These are phyloP conservation scores for Decorospora gaudefroyi DNA, from an alignment of 2,329 filamentous ascomycete genomes.

Conservation along the genomic window DNA sequence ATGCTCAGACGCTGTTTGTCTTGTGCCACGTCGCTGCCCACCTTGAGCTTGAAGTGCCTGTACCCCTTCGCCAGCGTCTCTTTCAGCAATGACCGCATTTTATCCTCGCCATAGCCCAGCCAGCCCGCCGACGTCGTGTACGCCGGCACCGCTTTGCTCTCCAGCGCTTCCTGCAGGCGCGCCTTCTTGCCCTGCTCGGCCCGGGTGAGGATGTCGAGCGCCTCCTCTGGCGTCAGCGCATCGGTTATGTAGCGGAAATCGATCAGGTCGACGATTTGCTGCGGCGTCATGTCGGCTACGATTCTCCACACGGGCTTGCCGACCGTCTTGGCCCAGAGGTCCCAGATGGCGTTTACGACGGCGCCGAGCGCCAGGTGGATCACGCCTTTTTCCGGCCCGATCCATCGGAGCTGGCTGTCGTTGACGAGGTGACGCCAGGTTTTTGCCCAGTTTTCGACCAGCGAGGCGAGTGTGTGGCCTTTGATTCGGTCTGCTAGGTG, in stretches of 20 bases:
- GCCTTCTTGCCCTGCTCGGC: constrained; percentile 69
- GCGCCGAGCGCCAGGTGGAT: constrained; percentile 89
- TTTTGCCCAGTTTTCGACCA: constrained; percentile 80
- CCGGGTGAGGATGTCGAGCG: constrained; percentile 69
- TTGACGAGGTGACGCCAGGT: constrained; percentile 92
- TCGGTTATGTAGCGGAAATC: constrained; percentile 96
- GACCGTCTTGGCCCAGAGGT: constrained; percentile 88
- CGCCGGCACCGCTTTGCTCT: constrained; percentile 77
- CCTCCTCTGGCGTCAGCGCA: constrained; percentile 85
- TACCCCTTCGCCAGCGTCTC: constrained; percentile 80
- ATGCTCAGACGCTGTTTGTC: constrained; percentile 73
- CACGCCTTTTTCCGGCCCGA: constrained; percentile 91
- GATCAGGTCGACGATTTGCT: constrained; percentile 84
- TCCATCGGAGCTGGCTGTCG: constrained; percentile 90
- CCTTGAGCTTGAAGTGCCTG: constrained; percentile 88
- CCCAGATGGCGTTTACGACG: constrained; percentile 90
- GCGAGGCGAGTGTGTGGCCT: constrained; percentile 73
- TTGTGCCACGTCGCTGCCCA: constrained; percentile 72
- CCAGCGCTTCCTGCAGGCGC: constrained; percentile 73
- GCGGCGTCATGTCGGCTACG: constrained; percentile 85
- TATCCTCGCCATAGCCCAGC: constrained; percentile 88
- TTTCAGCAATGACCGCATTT: constrained; percentile 74
- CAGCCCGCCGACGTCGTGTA: constrained; percentile 91
- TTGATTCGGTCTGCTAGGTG: constrained; percentile 77
- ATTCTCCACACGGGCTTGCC: constrained; percentile 89